phyloP scores from a whole-genome alignment of 1,139 yeast genomes.

The Geotrichum armillariae region DNA sequence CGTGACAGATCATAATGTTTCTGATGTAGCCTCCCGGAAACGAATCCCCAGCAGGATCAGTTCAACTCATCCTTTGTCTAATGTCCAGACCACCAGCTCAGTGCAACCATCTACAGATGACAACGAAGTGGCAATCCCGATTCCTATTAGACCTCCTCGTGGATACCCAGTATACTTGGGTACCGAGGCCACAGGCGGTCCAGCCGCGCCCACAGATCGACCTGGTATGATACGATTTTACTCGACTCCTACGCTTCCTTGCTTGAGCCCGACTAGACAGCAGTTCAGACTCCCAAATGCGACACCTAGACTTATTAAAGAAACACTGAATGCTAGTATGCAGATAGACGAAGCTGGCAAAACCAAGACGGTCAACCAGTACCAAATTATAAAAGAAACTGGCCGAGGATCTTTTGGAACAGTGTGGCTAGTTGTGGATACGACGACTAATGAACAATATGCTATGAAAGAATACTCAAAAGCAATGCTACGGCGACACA shows the following conservation, averaged over 20 bases:
- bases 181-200: background rate
- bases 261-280: conserved; percentile 39
- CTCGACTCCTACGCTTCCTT: conserved; percentile 36
- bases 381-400: conserved; percentile 59
- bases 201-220: conserved; percentile 17
- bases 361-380: conserved; percentile 43
- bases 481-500: conserved; percentile 45
- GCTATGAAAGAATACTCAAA: conserved; percentile 67
- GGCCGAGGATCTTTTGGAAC: conserved; percentile 92
- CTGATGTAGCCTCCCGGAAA: too few relatives aligned
- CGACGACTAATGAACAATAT: conserved; percentile 45
- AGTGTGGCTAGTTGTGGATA: conserved; percentile 79
- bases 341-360: conserved; percentile 37
- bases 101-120: too few relatives aligned
- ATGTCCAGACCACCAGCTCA: too few relatives aligned
- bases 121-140: background rate
- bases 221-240: conserved; percentile 34
- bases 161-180: background rate
- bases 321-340: conserved; percentile 40
- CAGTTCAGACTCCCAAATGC: conserved; percentile 39
- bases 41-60: too few relatives aligned
- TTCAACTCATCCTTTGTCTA: too few relatives aligned
- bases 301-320: conserved; percentile 38
- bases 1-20: too few relatives aligned
- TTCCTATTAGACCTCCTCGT: background rate